Evolutionary conservation across 2,329 filamentous ascomycete species (phyloP).

Genomic region (Trichoderma polysporum): DNA sequence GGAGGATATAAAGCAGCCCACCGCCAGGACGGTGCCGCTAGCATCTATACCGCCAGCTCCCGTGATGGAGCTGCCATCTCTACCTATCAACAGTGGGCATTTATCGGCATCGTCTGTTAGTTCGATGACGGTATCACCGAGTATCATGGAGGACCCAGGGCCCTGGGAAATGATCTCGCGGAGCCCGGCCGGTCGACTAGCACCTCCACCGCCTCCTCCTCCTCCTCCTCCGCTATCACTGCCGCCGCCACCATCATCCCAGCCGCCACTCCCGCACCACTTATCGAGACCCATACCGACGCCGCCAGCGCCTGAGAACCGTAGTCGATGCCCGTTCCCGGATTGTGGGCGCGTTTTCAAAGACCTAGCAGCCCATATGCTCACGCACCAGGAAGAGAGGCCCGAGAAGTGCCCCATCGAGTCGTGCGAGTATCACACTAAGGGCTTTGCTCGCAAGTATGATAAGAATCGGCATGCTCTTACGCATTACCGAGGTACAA

Average conservation of each 20-base stretch:
- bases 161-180: conserved; percentile 11
- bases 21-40: conserved; percentile 6
- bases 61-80: conserved; percentile 6
- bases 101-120: conserved; percentile 8
- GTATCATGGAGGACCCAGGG: not conserved
- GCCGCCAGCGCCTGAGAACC: conserved; percentile 31
- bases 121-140: conserved; percentile 18
- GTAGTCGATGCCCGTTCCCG: conserved; percentile 54
- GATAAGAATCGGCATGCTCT: conserved; percentile 96
- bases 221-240: conserved; percentile 7
- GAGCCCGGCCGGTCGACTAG: conserved; percentile 3
- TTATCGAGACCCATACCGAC: not conserved
- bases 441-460: conserved; percentile 95
- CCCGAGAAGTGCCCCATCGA: conserved; percentile 95
- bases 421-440: conserved; percentile 89
- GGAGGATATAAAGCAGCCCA: conserved; percentile 34
- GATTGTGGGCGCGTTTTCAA: conserved; percentile 62
- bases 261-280: not conserved
- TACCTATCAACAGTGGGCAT: conserved; percentile 1
- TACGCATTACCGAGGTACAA: conserved; percentile 96
- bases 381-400: conserved; percentile 90
- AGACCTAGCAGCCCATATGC: conserved; percentile 81
- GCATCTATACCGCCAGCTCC: not conserved
- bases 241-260: conserved; percentile 14
- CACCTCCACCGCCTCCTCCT: not conserved